Evolutionary conservation across 2,329 filamentous ascomycete species (phyloP).

Genomic region (Colletotrichum echinochloae): DNA sequence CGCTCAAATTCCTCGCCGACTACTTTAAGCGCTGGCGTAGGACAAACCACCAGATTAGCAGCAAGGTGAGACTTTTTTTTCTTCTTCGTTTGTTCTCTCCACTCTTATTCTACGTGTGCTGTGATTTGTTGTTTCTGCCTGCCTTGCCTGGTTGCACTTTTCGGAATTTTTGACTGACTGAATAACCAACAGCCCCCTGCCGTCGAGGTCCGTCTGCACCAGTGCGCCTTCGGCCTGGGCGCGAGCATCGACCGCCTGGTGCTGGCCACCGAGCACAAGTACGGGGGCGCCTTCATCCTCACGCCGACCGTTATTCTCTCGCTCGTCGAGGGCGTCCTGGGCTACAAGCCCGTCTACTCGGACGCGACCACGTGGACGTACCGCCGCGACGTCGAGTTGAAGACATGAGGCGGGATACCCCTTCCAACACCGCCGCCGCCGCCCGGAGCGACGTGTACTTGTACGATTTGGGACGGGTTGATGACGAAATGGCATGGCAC

Average conservation of each 20-base stretch:
- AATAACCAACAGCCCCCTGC: slow-evolving; percentile 53
- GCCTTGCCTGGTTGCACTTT: background rate
- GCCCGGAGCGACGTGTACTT: background rate
- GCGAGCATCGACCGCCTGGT: slow-evolving; percentile 58
- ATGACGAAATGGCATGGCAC: background rate
- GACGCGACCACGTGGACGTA: slow-evolving; percentile 40
- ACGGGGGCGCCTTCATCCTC: slow-evolving; percentile 49
- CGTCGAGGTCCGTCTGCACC: slow-evolving; percentile 56
- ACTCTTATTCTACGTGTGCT: background rate
- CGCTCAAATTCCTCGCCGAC: slow-evolving; percentile 57
- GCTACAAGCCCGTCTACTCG: slow-evolving; percentile 52
- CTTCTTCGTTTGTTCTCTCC: background rate
- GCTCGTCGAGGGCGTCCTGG: slow-evolving; percentile 60
- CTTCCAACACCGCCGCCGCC: background rate
- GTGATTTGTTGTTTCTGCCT: background rate
- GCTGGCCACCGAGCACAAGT: slow-evolving; percentile 51
- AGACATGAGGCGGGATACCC: background rate
- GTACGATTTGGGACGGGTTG: background rate
- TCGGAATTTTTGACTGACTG: background rate
- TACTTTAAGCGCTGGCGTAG: slow-evolving; percentile 63
- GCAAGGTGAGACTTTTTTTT: slow-evolving; percentile 47
- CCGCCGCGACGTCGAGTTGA: slow-evolving; percentile 38
- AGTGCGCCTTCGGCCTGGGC: slow-evolving; percentile 59
- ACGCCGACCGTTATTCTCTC: slow-evolving; percentile 58
- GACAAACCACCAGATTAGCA: slow-evolving; percentile 54